Conservation (phyloP, 768 basidiomycete species). For the Coprinopsis strossmayeri region DNA sequence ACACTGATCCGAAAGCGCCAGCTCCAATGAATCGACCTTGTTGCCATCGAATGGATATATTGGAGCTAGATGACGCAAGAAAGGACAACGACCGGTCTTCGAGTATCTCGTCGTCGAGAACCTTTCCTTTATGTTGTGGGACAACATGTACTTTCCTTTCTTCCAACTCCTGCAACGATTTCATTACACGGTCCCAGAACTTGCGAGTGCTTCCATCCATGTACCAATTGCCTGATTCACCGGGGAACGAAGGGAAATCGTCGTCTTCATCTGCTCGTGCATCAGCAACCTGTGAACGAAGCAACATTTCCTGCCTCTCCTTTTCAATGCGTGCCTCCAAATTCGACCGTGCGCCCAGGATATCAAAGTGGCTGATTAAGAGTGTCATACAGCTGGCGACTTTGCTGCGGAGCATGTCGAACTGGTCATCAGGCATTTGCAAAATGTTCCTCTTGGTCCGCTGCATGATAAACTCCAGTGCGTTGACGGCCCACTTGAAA, state of each 20-base stretch:
- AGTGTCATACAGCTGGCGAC: conserved; percentile 96
- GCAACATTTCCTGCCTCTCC: conserved; percentile 66
- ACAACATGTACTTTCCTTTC: conserved; percentile 18
- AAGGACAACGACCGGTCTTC: conserved; percentile 94
- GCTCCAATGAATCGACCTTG: conserved; percentile 97
- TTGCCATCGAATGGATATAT: conserved; percentile 96
- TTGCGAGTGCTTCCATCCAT: conserved; percentile 61
- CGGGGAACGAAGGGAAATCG: conserved; percentile 31
- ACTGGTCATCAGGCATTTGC: conserved; percentile 82
- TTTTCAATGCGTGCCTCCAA: conserved; percentile 86
- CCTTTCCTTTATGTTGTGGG: conserved; percentile 78
- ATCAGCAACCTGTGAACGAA: conserved; percentile 46
- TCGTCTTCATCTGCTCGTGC: conserved; percentile 42
- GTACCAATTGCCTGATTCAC: conserved; percentile 34
- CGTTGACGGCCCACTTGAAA: conserved; percentile 97
- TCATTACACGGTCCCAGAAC: conserved; percentile 69
- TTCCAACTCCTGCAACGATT: conserved; percentile 61
- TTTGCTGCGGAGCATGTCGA: conserved; percentile 82
- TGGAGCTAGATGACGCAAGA: conserved; percentile 92
- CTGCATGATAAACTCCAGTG: conserved; percentile 85
- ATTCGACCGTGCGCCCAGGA: conserved; percentile 87
- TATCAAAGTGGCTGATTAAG: conserved; percentile 97
- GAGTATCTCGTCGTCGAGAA: conserved; percentile 86
- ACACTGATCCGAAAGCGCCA: conserved; percentile 99
- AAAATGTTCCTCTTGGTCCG: conserved; percentile 89